These are phyloP conservation scores for Pichia scutulata DNA, from an alignment of 805 yeast species.

Conservation along the genomic window DNA sequence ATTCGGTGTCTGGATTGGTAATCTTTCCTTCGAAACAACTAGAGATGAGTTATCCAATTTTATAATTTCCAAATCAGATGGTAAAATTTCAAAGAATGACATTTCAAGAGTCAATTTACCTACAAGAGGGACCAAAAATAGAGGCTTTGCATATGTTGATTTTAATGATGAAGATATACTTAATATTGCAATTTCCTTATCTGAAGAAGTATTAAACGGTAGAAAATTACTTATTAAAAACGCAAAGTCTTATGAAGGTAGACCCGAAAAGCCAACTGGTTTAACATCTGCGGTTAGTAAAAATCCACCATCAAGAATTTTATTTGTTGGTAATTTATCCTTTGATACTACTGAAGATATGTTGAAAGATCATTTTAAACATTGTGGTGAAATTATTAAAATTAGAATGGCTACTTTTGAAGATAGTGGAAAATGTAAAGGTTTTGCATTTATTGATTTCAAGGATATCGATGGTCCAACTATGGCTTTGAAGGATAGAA, in stretches of 20 bases:
- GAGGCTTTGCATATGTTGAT: slow-evolving; percentile 91
- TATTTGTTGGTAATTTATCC: slow-evolving; percentile 89
- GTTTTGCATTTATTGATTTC: slow-evolving; percentile 90
- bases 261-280: slow-evolving; percentile 46
- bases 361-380: slow-evolving; percentile 75
- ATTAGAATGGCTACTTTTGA: slow-evolving; percentile 98
- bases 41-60: slow-evolving; percentile 66
- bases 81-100: slow-evolving; percentile 43
- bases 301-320: slow-evolving; percentile 81
- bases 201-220: slow-evolving; percentile 72
- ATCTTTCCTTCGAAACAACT: slow-evolving; percentile 75
- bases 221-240: slow-evolving; percentile 81
- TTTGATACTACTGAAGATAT: slow-evolving; percentile 83
- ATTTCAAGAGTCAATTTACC: slow-evolving; percentile 79
- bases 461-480: slow-evolving; percentile 75
- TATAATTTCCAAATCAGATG: slow-evolving; percentile 49
- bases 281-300: slow-evolving; percentile 34
- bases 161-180: slow-evolving; percentile 55
- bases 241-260: slow-evolving; percentile 75
- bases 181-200: slow-evolving; percentile 51
- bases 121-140: slow-evolving; percentile 54
- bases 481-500: slow-evolving; percentile 66
- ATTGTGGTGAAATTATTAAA: slow-evolving; percentile 78
- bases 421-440: slow-evolving; percentile 93
- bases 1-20: slow-evolving; percentile 91